Evolutionary conservation across 2,329 filamentous ascomycete species (phyloP).

Genomic region (Colletotrichum spinosum): DNA sequence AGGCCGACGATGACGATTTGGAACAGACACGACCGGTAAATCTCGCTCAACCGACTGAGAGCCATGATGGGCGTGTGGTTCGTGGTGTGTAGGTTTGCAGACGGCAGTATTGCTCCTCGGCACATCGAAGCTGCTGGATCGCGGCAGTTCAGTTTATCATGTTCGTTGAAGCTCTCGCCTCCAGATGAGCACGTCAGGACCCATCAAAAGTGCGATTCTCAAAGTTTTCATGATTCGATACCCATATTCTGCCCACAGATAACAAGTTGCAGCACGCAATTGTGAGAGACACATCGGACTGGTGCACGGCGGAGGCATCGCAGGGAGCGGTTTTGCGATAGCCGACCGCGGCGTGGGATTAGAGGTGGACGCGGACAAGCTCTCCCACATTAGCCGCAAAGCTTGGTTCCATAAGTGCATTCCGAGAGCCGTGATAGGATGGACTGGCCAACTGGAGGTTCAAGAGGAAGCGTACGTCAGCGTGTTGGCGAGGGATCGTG

Average conservation of each 20-base stretch:
- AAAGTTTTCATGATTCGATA: slow-evolving; percentile 4
- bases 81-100: not conserved
- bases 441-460: slow-evolving; percentile 2
- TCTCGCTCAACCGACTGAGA: not conserved
- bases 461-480: not conserved
- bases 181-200: slow-evolving; percentile 22
- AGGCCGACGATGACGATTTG: slow-evolving; percentile 33
- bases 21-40: slow-evolving; percentile 28
- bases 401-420: not conserved
- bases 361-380: slow-evolving; percentile 15
- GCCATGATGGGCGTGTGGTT: not conserved
- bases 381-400: slow-evolving; percentile 9
- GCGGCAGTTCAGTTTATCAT: slow-evolving; percentile 5
- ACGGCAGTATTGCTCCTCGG: not conserved
- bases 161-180: not conserved
- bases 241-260: not conserved
- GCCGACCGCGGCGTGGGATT: slow-evolving; percentile 10
- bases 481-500: not conserved
- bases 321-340: not conserved
- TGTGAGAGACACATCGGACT: not conserved
- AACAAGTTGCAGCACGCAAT: slow-evolving; percentile 24
- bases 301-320: not conserved
- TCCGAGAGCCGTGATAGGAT: slow-evolving; percentile 1
- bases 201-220: slow-evolving; percentile 21
- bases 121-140: not conserved